Evolutionary conservation across 192 early-diverging fungal species (phyloP).

Genomic region (Podochytrium sp.): DNA sequence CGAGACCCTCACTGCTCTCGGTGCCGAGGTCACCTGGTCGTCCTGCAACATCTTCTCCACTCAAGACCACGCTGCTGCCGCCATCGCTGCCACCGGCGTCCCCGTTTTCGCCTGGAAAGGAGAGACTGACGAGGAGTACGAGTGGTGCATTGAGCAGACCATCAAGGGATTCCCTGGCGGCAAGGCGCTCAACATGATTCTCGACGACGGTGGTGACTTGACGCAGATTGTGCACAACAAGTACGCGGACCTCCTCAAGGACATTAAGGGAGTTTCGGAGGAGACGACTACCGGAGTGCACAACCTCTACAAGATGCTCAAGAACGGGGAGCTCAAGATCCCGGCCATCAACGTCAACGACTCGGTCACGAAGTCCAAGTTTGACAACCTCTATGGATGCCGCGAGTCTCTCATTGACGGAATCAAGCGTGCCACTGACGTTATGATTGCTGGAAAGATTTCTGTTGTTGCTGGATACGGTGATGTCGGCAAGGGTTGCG

Average conservation of each 20-base stretch:
- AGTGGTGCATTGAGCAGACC: conserved; percentile 98
- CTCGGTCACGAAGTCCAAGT: conserved; percentile 99
- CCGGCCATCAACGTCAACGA: conserved; percentile 99
- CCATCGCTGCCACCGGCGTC: conserved; percentile 90
- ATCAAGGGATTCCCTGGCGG: conserved; percentile 89
- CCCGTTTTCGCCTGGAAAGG: conserved; percentile 99
- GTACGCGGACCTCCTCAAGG: conserved; percentile 83
- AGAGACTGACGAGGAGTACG: conserved; percentile 99
- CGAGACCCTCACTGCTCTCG: conserved; percentile 93
- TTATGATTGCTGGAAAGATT: conserved; percentile 99
- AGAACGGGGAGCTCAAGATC: conserved; percentile 94
- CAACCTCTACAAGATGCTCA: conserved; percentile 99
- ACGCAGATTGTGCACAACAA: conserved; percentile 95
- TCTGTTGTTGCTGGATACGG: conserved; percentile 98
- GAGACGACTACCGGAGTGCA: conserved; percentile 99
- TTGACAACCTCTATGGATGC: conserved; percentile 99
- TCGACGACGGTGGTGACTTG: conserved; percentile 99
- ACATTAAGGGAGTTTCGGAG: conserved; percentile 95
- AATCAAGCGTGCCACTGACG: conserved; percentile 99
- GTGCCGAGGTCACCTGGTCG: conserved; percentile 91
- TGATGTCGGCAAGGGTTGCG: conserved; percentile 99
- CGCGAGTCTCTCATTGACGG: conserved; percentile 98
- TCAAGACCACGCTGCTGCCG: conserved; percentile 98
- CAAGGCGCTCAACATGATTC: conserved; percentile 96
- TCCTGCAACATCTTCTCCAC: conserved; percentile 97